These are phyloP conservation scores for Russula emetica DNA, from an alignment of 768 basidiomycete genomes.

Conservation along the genomic window DNA sequence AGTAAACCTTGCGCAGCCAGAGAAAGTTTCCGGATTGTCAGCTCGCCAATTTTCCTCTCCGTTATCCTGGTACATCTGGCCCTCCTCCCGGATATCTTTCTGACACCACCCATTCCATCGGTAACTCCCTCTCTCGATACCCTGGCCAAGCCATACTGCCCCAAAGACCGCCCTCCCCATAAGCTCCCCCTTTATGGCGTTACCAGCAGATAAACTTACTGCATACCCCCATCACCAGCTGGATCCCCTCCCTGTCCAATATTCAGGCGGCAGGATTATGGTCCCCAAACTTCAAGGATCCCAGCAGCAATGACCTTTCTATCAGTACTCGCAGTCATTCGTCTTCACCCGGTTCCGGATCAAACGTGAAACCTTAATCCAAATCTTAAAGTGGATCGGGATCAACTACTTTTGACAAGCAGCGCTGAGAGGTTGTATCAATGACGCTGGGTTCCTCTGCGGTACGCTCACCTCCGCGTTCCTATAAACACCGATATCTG, in stretches of 20 bases:
- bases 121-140: slow-evolving; percentile 2
- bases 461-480: neutral
- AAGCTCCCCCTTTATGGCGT: slow-evolving; percentile 8
- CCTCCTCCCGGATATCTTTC: slow-evolving; percentile 27
- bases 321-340: slow-evolving; percentile 52
- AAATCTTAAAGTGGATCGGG: slow-evolving; percentile 21
- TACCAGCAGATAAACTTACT: neutral
- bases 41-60: no score
- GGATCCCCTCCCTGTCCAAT: slow-evolving; percentile 33
- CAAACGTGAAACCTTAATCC: neutral
- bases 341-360: slow-evolving; percentile 25
- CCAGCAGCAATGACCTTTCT: slow-evolving; percentile 38
- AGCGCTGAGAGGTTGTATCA: no score
- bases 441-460: no score
- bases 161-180: slow-evolving; percentile 29
- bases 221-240: slow-evolving; percentile 25
- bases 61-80: no score
- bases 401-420: no score
- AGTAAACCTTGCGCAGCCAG: no score
- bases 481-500: neutral
- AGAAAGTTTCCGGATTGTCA: no score
- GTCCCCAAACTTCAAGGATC: slow-evolving; percentile 40
- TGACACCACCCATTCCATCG: slow-evolving; percentile 17
- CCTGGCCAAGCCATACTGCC: neutral
- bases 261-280: slow-evolving; percentile 41